Base-by-base conservation (phyloP, 192 early-diverging fungal genomes). In the Glomus cerebriforme region DNA sequence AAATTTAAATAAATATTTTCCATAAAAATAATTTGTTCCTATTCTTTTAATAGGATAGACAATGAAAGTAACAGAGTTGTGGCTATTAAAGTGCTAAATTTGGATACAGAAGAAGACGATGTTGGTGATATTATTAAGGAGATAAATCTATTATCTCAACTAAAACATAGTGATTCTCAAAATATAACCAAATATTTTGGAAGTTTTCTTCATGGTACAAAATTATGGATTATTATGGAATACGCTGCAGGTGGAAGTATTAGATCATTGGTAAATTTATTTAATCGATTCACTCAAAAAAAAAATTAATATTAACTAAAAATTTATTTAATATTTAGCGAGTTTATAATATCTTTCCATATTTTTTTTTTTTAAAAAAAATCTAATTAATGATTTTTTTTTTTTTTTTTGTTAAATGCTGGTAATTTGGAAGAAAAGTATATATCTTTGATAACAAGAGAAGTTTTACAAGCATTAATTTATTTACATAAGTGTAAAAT, bases 151-250 rank as follows among this genome's bases (percentile, higher is more conserved):
- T 88, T 99, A 9, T 95, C 94, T 26, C 93, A 96, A 79, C 86
- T 95, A 58, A 91, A 88, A 72, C 87, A 87, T 74, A 91, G 92
- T 64, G 92, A 92, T 80, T 96, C 96, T 32, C 88, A 93, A 43
- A 92, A 96, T 83, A 97, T 98, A 77, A 98, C 97, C 1, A 90
- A 92, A 64, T 99, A 99, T 82, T 93, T 96, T 86, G 96, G 95
- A 43, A 93, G 93, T 59, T 92, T 94, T 65, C 82, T 98, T 47
- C 90, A 95, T 79, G 95, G 93, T 24, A 96, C 95, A 27, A 97
- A 96, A 76, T 88, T 99, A 59, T 99, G 98, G 96, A 94, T 99
- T 78, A 91, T 99, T 75, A 98, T 99, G 96, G 98, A 99, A 79
- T 97, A 95, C 87, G 96, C 96, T 7, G 95, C 90, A 7, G 98